These are phyloP conservation scores for Pezizomycotina sp. DNA, from an alignment of 2,329 filamentous ascomycete genomes.

Conservation along the genomic window DNA sequence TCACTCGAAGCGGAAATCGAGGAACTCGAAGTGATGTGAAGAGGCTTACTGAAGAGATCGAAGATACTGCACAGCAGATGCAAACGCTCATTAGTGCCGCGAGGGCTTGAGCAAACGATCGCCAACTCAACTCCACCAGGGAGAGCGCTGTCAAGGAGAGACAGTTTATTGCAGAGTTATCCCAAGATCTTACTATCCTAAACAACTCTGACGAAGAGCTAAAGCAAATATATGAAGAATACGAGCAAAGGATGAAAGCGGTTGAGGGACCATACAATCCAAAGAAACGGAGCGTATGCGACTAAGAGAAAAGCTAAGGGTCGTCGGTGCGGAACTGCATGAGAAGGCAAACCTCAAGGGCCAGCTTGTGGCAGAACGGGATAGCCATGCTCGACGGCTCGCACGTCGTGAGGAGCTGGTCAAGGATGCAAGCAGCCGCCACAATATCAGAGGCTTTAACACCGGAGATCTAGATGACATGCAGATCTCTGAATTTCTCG, in stretches of 20 bases:
- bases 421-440: conserved; percentile 56
- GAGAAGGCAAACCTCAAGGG: conserved; percentile 42
- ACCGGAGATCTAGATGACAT: conserved; percentile 51
- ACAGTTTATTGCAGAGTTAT: conserved; percentile 25
- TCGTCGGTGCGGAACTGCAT: conserved; percentile 14
- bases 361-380: conserved; percentile 68
- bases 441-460: conserved; percentile 74
- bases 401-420: conserved; percentile 55
- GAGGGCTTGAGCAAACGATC: conserved; percentile 27
- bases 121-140: conserved; percentile 19
- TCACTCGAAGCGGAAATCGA: conserved; percentile 52
- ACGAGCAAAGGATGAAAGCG: conserved; percentile 15
- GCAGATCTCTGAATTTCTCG: conserved; percentile 60
- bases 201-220: conserved; percentile 60
- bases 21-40: conserved; percentile 39
- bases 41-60: conserved; percentile 43
- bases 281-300: conserved; percentile 31
- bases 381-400: conserved; percentile 68
- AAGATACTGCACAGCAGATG: conserved; percentile 38
- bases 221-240: conserved; percentile 28
- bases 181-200: conserved; percentile 52
- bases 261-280: conserved; percentile 16
- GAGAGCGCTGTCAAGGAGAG: conserved; percentile 22
- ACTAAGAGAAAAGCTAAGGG: conserved; percentile 19
- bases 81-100: conserved; percentile 26